Base-by-base conservation (phyloP, 148 eudicot genomes). In the Selenicereus undatus region DNA sequence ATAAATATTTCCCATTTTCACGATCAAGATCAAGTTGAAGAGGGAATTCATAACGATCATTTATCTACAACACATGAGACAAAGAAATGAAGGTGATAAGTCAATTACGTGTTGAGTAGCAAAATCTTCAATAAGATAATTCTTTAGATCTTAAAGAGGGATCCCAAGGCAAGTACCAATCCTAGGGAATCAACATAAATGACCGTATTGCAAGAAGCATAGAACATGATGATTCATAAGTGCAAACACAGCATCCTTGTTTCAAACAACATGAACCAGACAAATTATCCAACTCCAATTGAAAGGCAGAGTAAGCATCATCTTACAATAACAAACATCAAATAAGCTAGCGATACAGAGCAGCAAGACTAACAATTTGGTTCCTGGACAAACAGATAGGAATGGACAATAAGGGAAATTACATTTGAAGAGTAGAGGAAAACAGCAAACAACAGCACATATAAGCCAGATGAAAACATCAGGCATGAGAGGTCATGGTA, bases 11-110 rank as follows among this genome's bases (percentile, higher is more conserved):
- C 69, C 98, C 93, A 80, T 95, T 79, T 75, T 95, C 98, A 80
- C 92, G 91, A 78, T 95, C 98, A 73, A 95, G 98, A 87, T 95
- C 98, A 80, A 95, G 97, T 87, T 93, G 86, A 79, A 93, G 86
- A 80, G 98, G 98, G 74, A 95, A 95, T 86, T 95, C 98, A 84
- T 95, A 95, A 11, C 98, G 95, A 75, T 95, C 98, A 84, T 95
- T 95, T 86, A 95, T 93, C 98, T 95, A 86, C 74, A 77, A 24
- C 71, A 79, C 17, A 17, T 65, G 18, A 77, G 29, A 22, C n/a
- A 64, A 72, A 11, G 48, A 76, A 42, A 77, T 66, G 35, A 70
- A 58, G 13, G 4, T 2, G 17, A 32, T 66, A 27, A 26, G 35
- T 45, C 14, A 18, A 58, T 1, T 10, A 30, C 26, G 30, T 69